A percentile compares a stretch with the other conserved stretches of the same genome.
Conservation (phyloP, 1,284 basidiomycete species). For the Boletus holoroseus region DNA sequence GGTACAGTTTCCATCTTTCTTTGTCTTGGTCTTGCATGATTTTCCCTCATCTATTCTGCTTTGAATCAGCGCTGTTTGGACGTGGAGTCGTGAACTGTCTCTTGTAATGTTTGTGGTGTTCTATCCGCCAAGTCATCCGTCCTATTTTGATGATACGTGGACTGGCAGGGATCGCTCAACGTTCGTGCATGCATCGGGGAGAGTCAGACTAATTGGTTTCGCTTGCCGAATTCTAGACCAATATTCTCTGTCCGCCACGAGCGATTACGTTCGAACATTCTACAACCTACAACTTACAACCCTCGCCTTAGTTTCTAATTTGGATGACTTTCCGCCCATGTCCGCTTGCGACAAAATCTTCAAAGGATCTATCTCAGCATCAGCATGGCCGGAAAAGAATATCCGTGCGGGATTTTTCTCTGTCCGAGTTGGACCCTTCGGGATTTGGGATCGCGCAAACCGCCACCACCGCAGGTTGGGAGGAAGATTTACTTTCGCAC, state of each 20-base stretch:
- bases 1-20: constrained; percentile 15
- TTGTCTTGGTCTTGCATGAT: constrained; percentile 2
- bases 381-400: not conserved
- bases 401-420: not conserved
- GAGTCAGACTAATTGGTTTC: not conserved
- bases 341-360: constrained; percentile 1
- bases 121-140: not conserved
- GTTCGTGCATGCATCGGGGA: not conserved
- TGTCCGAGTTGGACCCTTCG: not conserved
- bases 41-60: constrained; percentile 9
- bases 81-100: constrained; percentile 3
- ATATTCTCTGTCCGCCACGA: not conserved
- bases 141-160: constrained; percentile 2
- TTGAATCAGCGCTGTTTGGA: constrained; percentile 6
- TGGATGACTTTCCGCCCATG: not conserved
- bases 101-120: constrained; percentile 5
- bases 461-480: not conserved
- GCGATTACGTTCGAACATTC: constrained; percentile 12
- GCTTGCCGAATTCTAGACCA: constrained; percentile 3
- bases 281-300: not conserved
- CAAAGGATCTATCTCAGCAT: constrained; percentile 8
- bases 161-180: not conserved
- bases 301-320: constrained; percentile 5
- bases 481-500: not conserved
- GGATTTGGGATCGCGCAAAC: not conserved